Evolutionary conservation across 805 yeast genomes (phyloP).

Genomic region (Cyberlindnera lachancei): DNA sequence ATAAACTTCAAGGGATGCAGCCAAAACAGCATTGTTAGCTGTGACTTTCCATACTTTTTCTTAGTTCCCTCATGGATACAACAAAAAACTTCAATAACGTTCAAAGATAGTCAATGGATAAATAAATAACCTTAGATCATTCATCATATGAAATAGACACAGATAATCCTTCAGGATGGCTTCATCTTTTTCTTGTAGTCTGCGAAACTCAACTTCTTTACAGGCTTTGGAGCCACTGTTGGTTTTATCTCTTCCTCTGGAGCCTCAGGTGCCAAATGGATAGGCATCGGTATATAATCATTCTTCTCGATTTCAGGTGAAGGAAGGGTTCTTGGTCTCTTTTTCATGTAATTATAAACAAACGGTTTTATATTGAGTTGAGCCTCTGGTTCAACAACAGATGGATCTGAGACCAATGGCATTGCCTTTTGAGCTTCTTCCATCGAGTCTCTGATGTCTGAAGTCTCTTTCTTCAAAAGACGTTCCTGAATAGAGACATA

Average conservation of each 20-base stretch:
- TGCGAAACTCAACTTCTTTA: slow-evolving; percentile 64
- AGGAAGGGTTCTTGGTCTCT: slow-evolving; percentile 5
- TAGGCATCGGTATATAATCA: slow-evolving; percentile 22
- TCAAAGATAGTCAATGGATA: too few relatives aligned
- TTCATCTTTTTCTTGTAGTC: slow-evolving; percentile 58
- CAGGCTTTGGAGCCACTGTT: slow-evolving; percentile 17
- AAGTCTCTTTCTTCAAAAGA: slow-evolving; percentile 19
- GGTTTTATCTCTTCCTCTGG: not conserved
- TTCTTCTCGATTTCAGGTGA: slow-evolving; percentile 6
- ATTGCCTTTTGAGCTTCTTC: slow-evolving; percentile 7
- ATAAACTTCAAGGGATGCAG: too few relatives aligned
- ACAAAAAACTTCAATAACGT: not conserved
- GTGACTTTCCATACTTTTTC: too few relatives aligned
- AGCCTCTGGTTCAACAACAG: slow-evolving; percentile 8
- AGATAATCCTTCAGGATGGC: slow-evolving; percentile 7
- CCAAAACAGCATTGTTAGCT: too few relatives aligned
- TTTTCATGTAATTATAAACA: slow-evolving; percentile 13
- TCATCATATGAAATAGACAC: too few relatives aligned
- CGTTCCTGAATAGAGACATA: slow-evolving; percentile 26
- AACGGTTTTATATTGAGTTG: slow-evolving; percentile 16
- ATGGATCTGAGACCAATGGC: slow-evolving; percentile 5
- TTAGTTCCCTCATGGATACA: too few relatives aligned
- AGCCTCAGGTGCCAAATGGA: slow-evolving; percentile 12
- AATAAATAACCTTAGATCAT: too few relatives aligned
- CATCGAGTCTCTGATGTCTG: slow-evolving; percentile 14